Conservation (phyloP, 345 rosid genomes). For the Streptanthus diversifolius region DNA sequence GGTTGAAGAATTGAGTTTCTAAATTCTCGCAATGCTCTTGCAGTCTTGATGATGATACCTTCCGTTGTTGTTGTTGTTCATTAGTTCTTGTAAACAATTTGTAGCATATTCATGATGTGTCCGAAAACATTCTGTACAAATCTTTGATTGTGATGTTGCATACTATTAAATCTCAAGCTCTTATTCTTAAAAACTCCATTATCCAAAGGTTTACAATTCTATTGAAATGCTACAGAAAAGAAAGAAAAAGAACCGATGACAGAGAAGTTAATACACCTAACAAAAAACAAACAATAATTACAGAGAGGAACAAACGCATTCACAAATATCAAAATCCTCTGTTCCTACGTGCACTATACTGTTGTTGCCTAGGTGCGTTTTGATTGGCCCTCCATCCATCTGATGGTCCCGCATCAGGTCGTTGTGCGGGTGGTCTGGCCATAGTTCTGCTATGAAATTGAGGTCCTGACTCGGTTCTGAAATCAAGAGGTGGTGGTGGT, state of each 20-base stretch:
- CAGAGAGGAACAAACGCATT: conserved; percentile 9
- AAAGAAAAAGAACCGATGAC: neutral
- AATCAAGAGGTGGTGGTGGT: neutral
- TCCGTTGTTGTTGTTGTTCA: neutral
- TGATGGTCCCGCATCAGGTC: conserved; percentile 18
- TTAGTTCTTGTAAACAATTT: neutral
- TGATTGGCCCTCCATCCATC: conserved; percentile 36
- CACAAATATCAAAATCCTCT: conserved; percentile 46
- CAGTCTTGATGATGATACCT: neutral
- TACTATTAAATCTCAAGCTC: neutral
- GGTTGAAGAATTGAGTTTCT: conserved; percentile 30
- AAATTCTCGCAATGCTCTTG: neutral
- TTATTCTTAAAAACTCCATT: neutral
- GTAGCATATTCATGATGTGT: neutral
- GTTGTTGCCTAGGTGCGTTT: conserved; percentile 12
- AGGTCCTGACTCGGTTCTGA: neutral
- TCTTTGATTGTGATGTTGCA: conserved; percentile 4
- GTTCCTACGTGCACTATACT: conserved; percentile 35
- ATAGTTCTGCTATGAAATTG: conserved; percentile 12
- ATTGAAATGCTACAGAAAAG: neutral
- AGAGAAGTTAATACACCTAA: neutral
- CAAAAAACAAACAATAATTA: conserved; percentile 12
- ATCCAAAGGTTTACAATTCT: conserved; percentile 1
- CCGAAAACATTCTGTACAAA: conserved; percentile 9
- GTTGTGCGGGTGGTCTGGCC: conserved; percentile 14